Evolutionary conservation across 208 protist species (phyloP).

Genomic region (Leishmania braziliensis): DNA sequence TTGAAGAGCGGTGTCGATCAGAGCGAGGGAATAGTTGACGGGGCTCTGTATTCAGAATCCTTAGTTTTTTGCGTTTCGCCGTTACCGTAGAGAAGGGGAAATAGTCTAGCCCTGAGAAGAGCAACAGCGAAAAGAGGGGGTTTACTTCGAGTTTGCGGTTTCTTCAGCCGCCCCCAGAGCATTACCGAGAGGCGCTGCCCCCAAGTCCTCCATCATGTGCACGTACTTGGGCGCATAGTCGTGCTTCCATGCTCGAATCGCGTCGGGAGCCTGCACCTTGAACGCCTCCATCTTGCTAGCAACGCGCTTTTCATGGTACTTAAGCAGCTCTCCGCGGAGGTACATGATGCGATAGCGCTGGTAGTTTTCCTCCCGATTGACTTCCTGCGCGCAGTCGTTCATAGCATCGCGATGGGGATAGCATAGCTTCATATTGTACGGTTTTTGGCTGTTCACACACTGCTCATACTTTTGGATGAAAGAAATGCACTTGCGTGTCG

Average conservation of each 20-base stretch:
- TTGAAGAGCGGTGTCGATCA: background rate
- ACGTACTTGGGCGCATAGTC: slow-evolving; percentile 88
- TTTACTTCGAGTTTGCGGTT: background rate
- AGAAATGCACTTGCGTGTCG: slow-evolving; percentile 73
- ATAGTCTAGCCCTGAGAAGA: background rate
- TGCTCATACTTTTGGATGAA: slow-evolving; percentile 79
- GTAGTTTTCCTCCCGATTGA: slow-evolving; percentile 88
- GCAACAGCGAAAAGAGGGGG: background rate
- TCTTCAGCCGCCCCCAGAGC: slow-evolving; percentile 2
- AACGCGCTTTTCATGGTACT: slow-evolving; percentile 70
- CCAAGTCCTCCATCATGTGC: slow-evolving; percentile 82
- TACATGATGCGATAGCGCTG: slow-evolving; percentile 83
- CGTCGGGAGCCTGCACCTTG: slow-evolving; percentile 71
- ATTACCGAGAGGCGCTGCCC: slow-evolving; percentile 18
- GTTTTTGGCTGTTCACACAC: slow-evolving; percentile 71
- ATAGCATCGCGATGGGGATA: slow-evolving; percentile 81
- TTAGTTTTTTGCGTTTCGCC: background rate
- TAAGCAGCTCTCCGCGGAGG: slow-evolving; percentile 81
- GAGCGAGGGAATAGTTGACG: background rate
- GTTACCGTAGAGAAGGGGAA: background rate
- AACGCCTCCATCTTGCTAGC: slow-evolving; percentile 78
- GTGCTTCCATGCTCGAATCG: slow-evolving; percentile 75
- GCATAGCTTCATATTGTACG: slow-evolving; percentile 68
- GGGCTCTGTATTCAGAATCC: background rate
- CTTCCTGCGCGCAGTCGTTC: slow-evolving; percentile 82